Evolutionary conservation across 2,329 filamentous ascomycete genomes (phyloP), one percentile per base, ranked within the genome.

Genomic region (Hypoxylon sp.): DNA sequence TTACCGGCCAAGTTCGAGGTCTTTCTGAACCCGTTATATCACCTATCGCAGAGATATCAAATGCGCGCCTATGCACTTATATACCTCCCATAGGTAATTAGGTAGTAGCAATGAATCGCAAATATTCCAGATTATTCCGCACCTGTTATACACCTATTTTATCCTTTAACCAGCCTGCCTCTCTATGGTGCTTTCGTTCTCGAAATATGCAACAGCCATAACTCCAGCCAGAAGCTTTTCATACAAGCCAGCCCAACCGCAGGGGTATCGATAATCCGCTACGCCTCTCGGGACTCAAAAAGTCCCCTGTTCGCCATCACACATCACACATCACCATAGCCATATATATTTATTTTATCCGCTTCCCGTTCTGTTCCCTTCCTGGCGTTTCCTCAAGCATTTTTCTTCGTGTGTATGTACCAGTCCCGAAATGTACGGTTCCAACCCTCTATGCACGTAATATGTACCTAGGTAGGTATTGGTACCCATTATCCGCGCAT

Each of bases 211-310:
- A 45, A 55, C 32, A 33, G 18, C 49, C 49, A 4, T 22, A 53
- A 45, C 53, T 22, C 42, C 30, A 32, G 30, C 30, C 11, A 16
- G 33, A 45, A 36, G 44, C 28, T 16, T n/a, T 38, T 38, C 14
- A 28, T 9, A 45, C 32, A 40, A 48, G 53, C 28, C 30, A 40
- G 53, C 40, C 40, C 53, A 56, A 52, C 55, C 46, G 38, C 30
- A 56, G 61, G 60, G 64, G 64, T 64, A 67, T 64, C 64, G n/a
- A n/a, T n/a, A n/a, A 67, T 64, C 48, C 51, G 50, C 50, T 38
- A 44, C 48, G 55, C 44, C 55, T 60, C 42, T 55, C 50, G 11
- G 16, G 36, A 40, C 22, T 42, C 26, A 30, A 40, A 1, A 11
- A 12, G 14, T 36, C 32, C 32, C 12, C 32, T 14, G 14, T 14